These are phyloP conservation scores for Lotmaria passim DNA, from an alignment of 208 protist genomes.

Conservation along the genomic window DNA sequence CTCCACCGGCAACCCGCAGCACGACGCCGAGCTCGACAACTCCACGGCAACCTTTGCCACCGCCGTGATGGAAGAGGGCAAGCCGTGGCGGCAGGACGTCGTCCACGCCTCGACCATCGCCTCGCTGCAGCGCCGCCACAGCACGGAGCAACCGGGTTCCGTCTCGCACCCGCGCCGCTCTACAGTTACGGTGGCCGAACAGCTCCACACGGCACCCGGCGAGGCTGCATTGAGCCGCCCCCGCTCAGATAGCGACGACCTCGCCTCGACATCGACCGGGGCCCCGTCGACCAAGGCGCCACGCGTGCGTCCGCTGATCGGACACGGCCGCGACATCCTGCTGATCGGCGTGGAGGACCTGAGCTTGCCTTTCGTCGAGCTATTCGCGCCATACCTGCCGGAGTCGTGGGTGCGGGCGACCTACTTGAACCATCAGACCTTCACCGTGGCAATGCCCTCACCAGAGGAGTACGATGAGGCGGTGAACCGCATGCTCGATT, in stretches of 20 bases:
- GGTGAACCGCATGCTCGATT: conserved; percentile 34
- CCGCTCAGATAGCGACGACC: conserved; percentile 6
- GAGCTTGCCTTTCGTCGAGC: conserved; percentile 51
- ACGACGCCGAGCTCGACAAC: conserved; percentile 2
- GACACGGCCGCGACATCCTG: conserved; percentile 53
- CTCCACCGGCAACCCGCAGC: neutral
- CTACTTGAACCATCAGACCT: conserved; percentile 43
- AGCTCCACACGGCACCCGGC: neutral
- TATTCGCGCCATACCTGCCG: conserved; percentile 51
- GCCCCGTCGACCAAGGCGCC: conserved; percentile 2
- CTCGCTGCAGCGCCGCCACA: conserved; percentile 23
- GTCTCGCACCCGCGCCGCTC: neutral
- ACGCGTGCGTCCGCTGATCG: conserved; percentile 27
- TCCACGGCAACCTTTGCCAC: conserved; percentile 27
- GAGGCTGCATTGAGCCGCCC: neutral
- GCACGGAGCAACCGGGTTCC: too few relatives aligned
- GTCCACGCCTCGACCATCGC: conserved; percentile 22
- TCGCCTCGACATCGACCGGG: conserved; percentile 5
- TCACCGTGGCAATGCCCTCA: conserved; percentile 26
- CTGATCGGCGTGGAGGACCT: conserved; percentile 51
- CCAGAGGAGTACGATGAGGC: conserved; percentile 46
- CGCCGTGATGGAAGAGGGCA: conserved; percentile 20
- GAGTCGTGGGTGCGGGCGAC: conserved; percentile 40
- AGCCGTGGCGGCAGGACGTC: conserved; percentile 29
- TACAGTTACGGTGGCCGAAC: neutral